Conservation (phyloP, 2,329 filamentous ascomycete genomes). For the Pseudocercospora cruenta region DNA sequence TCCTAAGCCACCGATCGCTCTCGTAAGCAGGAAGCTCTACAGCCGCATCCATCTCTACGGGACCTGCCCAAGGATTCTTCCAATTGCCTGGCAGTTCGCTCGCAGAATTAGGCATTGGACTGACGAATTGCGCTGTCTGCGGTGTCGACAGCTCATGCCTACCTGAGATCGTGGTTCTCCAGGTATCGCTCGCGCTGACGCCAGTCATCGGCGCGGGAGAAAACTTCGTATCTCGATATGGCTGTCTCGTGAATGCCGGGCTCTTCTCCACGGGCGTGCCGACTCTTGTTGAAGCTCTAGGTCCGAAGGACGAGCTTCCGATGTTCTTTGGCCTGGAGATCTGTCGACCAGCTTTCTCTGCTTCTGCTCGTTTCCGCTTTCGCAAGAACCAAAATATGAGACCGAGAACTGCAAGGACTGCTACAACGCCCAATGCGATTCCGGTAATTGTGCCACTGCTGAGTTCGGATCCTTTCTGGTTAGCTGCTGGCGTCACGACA, state of each 20-base stretch:
- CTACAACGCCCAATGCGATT: not conserved
- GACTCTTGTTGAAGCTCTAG: not conserved
- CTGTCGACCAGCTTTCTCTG: not conserved
- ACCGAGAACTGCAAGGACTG: not conserved
- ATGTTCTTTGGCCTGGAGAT: slow-evolving; percentile 7
- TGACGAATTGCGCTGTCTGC: not conserved
- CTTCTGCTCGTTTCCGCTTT: not conserved
- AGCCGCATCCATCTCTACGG: not conserved
- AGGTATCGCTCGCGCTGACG: slow-evolving; percentile 2
- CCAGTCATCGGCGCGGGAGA: not conserved
- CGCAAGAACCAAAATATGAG: slow-evolving; percentile 1
- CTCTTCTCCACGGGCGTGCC: slow-evolving; percentile 1
- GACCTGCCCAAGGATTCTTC: slow-evolving; percentile 1
- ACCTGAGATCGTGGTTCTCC: slow-evolving; percentile 2
- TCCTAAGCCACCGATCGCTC: not conserved
- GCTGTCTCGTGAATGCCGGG: not conserved
- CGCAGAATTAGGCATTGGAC: not conserved
- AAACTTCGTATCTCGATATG: not conserved
- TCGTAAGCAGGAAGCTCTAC: slow-evolving; percentile 3
- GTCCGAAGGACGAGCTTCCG: slow-evolving; percentile 3
- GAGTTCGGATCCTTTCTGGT: not conserved
- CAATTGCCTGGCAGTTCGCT: not conserved
- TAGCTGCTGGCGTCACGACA: not conserved
- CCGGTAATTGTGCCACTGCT: not conserved
- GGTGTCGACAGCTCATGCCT: slow-evolving; percentile 7